Evolutionary conservation across 179 eudicot species (phyloP).

Genomic region (Patellifolia procumbens): DNA sequence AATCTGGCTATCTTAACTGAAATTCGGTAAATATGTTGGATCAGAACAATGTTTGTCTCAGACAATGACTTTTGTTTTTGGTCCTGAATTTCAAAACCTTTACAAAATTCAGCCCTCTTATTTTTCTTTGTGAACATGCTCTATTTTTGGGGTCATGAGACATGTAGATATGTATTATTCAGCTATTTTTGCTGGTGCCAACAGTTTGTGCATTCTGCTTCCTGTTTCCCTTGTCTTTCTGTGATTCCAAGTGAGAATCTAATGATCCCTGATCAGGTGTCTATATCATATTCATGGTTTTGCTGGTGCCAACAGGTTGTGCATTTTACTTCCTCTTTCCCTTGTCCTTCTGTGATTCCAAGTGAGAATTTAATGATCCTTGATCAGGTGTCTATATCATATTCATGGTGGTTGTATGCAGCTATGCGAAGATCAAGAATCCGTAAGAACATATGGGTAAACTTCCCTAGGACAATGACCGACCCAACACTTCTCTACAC

Average conservation of each 20-base stretch:
- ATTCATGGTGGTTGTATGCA: too few relatives aligned
- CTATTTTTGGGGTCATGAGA: background rate
- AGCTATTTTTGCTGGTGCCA: slow-evolving; percentile 20
- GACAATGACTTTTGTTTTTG: slow-evolving; percentile 21
- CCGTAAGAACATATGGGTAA: too few relatives aligned
- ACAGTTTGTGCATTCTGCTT: background rate
- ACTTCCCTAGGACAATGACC: too few relatives aligned
- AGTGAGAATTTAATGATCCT: background rate
- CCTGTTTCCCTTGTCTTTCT: background rate
- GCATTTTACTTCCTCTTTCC: too few relatives aligned
- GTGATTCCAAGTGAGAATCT: background rate
- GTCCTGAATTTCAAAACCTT: slow-evolving; percentile 18
- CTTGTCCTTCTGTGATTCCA: background rate
- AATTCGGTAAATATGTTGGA: slow-evolving; percentile 38
- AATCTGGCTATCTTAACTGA: slow-evolving; percentile 27
- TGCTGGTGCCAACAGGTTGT: too few relatives aligned
- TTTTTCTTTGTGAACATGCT: background rate
- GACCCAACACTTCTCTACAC: too few relatives aligned
- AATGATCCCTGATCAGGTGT: background rate
- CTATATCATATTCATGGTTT: too few relatives aligned
- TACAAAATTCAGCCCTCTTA: slow-evolving; percentile 21
- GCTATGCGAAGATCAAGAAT: too few relatives aligned
- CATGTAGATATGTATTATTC: slow-evolving; percentile 10
- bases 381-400: background rate
- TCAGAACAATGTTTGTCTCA: slow-evolving; percentile 17